Evolutionary conservation across 257 asterid species (phyloP).

Genomic region (Eucommia ulmoides): DNA sequence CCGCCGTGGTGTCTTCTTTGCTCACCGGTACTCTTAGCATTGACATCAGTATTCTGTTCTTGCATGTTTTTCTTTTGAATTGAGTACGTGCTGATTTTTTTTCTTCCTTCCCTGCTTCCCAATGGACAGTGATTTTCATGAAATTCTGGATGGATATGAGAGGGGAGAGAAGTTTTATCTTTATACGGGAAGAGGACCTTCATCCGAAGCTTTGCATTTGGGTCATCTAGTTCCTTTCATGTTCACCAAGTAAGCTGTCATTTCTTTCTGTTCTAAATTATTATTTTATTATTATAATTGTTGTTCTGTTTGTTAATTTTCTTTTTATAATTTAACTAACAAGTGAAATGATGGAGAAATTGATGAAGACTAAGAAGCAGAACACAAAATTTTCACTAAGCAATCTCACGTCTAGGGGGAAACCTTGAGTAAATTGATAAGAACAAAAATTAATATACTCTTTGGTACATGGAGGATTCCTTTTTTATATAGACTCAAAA

Average conservation of each 20-base stretch:
- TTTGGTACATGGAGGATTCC: too few species aligned
- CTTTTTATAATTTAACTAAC: too few species aligned
- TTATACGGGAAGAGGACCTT: conserved; percentile 94
- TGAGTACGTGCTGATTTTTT: not conserved
- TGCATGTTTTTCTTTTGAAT: not conserved
- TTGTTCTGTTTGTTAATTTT: too few species aligned
- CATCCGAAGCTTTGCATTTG: conserved; percentile 93
- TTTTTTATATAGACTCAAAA: too few species aligned
- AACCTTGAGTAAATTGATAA: too few species aligned
- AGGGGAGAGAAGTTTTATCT: conserved; percentile 79
- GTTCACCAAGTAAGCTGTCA: conserved; percentile 66
- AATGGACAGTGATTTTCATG: conserved; percentile 31
- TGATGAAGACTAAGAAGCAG: too few species aligned
- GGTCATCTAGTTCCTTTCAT: conserved; percentile 93
- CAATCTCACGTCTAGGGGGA: too few species aligned
- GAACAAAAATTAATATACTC: too few species aligned
- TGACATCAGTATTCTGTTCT: not conserved
- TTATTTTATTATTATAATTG: too few species aligned
- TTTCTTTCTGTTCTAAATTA: not conserved
- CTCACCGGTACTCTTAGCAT: conserved; percentile 38
- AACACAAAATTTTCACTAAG: too few species aligned
- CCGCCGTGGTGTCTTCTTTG: conserved; percentile 95
- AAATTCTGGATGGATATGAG: conserved; percentile 65
- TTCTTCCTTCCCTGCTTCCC: not conserved
- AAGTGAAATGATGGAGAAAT: too few species aligned